Conservation (phyloP, 75 land plant species). For the Selaginella tamariscina region DNA sequence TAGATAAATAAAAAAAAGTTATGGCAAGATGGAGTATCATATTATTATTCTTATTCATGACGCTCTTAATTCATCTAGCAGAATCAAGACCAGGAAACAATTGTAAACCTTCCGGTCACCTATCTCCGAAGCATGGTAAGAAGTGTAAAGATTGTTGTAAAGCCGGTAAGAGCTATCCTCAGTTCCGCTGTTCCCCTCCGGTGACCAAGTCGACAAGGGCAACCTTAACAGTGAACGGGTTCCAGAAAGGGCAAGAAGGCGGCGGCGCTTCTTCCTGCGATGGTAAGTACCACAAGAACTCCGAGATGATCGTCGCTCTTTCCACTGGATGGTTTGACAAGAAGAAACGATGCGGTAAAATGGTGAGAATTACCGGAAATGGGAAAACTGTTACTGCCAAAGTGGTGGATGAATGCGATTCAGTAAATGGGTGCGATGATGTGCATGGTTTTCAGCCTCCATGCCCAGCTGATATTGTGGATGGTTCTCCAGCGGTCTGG, state of each 20-base stretch:
- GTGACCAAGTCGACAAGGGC: slow-evolving; percentile 26
- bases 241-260: slow-evolving; percentile 27
- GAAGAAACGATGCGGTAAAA: slow-evolving; percentile 22
- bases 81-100: no score
- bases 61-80: no score
- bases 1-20: no score
- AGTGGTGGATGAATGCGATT: slow-evolving; percentile 58
- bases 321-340: slow-evolving; percentile 51
- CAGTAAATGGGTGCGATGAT: slow-evolving; percentile 34
- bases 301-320: slow-evolving; percentile 38
- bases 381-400: slow-evolving; percentile 28
- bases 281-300: slow-evolving; percentile 27
- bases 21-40: no score
- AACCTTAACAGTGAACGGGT: slow-evolving; percentile 35
- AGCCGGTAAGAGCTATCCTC: slow-evolving; percentile 22
- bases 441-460: slow-evolving; percentile 51
- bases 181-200: slow-evolving; percentile 28
- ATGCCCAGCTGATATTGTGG: slow-evolving; percentile 39
- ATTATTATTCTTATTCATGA: no score
- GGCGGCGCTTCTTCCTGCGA: slow-evolving; percentile 38
- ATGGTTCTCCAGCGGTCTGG: slow-evolving; percentile 40
- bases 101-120: no score
- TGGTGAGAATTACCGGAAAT: slow-evolving; percentile 32
- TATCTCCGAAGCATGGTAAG: no score
- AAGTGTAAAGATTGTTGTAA: slow-evolving; percentile 37